phyloP scores from a whole-genome alignment of 2,329 filamentous ascomycete genomes.

The Aureobasidium mangrovei region DNA sequence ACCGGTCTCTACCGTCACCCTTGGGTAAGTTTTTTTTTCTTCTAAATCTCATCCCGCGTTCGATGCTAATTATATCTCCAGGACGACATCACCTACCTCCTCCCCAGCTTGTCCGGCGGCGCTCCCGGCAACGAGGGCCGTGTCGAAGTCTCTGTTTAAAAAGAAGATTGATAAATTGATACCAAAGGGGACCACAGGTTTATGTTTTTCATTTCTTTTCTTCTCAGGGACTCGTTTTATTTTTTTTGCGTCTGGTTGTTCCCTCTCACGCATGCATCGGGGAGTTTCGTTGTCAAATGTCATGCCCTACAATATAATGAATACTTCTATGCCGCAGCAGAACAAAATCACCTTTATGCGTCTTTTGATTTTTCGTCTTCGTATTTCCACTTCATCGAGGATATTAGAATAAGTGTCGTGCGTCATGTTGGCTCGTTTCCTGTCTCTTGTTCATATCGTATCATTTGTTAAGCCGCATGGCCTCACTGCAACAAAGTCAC shows the following conservation, averaged over 20 bases:
- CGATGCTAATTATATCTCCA: slow-evolving; percentile 38
- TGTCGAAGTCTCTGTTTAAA: slow-evolving; percentile 59
- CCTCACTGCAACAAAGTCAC: too few species aligned
- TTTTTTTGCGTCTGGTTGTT: neutral
- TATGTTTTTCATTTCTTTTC: slow-evolving; percentile 1
- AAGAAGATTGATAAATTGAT: slow-evolving; percentile 8
- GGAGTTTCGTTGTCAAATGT: neutral
- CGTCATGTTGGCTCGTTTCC: too few species aligned
- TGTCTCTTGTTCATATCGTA: too few species aligned
- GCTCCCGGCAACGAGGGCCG: slow-evolving; percentile 70
- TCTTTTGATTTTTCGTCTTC: too few species aligned
- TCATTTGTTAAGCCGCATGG: too few species aligned
- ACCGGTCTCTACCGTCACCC: slow-evolving; percentile 96
- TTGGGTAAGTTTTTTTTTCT: slow-evolving; percentile 16
- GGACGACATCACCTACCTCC: slow-evolving; percentile 95
- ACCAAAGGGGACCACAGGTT: slow-evolving; percentile 7
- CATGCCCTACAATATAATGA: neutral
- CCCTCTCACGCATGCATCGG: slow-evolving; percentile 6
- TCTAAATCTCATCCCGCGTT: neutral
- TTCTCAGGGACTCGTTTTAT: slow-evolving; percentile 6
- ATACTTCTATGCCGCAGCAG: too few species aligned
- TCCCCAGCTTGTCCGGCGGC: slow-evolving; percentile 66
- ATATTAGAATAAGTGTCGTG: too few species aligned
- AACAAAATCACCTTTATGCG: too few species aligned
- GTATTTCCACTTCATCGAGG: too few species aligned